Conservation (phyloP, 176 grass and related monocot genomes). For the Guadua angustifolia region DNA sequence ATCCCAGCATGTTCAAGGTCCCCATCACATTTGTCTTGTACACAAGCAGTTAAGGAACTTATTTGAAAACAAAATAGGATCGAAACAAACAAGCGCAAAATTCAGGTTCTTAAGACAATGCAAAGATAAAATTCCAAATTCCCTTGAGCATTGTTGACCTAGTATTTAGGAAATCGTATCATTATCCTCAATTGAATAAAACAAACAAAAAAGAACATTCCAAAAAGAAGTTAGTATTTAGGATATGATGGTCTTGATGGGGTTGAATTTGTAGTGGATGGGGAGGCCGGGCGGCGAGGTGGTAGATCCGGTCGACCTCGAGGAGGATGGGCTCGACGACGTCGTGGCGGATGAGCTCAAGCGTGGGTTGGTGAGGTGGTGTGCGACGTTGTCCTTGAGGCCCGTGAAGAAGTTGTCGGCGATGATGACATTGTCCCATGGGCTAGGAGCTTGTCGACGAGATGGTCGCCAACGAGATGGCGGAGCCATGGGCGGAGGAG, state of each 20-base stretch:
- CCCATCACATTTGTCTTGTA: constrained; percentile 99
- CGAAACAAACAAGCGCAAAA: constrained; percentile 19
- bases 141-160: neutral
- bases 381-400: constrained; percentile 84
- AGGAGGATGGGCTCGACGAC: constrained; percentile 95
- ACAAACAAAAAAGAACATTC: neutral
- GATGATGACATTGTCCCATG: constrained; percentile 89
- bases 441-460: constrained; percentile 77
- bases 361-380: constrained; percentile 77
- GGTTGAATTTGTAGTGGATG: constrained; percentile 97
- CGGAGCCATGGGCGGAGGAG: too few species aligned
- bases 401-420: constrained; percentile 98
- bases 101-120: neutral
- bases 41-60: constrained; percentile 55
- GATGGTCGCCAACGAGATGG: constrained; percentile 89
- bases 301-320: constrained; percentile 99
- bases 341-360: constrained; percentile 94
- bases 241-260: constrained; percentile 99
- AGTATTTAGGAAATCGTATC: neutral
- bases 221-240: too few species aligned
- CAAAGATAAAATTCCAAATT: constrained; percentile 27
- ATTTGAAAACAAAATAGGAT: neutral
- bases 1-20: constrained; percentile 93
- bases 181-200: constrained; percentile 8
- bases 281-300: constrained; percentile 93